phyloP scores from a whole-genome alignment of 371 early-diverging fungal species.

The Mucor plumbeus region DNA sequence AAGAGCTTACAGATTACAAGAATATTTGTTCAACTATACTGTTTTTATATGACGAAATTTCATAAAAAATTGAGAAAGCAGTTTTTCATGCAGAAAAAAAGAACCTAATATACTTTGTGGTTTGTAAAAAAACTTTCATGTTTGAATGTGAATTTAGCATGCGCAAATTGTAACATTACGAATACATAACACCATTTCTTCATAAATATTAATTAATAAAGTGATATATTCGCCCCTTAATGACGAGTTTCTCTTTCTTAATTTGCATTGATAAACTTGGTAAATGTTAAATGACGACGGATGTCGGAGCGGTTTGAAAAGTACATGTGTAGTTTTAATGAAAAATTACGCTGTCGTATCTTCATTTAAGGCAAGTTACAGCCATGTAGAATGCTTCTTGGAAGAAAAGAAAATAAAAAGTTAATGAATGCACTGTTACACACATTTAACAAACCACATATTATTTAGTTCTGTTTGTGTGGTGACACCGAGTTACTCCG shows the following conservation, averaged over 20 bases:
- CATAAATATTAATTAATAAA: neutral
- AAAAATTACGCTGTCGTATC: neutral
- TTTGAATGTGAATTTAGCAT: neutral
- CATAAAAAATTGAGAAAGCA: no score
- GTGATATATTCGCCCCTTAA: neutral
- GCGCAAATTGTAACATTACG: neutral
- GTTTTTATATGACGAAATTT: neutral
- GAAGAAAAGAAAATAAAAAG: neutral
- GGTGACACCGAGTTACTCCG: constrained; percentile 5
- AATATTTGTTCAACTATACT: no score
- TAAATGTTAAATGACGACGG: neutral
- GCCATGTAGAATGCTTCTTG: neutral
- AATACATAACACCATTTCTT: neutral
- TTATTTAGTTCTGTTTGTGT: constrained; percentile 4
- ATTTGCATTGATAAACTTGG: neutral
- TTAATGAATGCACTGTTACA: neutral
- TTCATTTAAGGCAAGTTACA: neutral
- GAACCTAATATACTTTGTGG: neutral
- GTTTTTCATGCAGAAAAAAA: neutral
- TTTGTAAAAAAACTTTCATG: neutral
- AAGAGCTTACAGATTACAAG: neutral
- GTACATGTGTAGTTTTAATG: neutral
- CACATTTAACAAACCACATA: constrained; percentile 1
- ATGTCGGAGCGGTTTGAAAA: neutral
- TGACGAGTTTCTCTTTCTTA: neutral